Conservation (phyloP, 106 monocot species). For the Chionographis japonica region DNA sequence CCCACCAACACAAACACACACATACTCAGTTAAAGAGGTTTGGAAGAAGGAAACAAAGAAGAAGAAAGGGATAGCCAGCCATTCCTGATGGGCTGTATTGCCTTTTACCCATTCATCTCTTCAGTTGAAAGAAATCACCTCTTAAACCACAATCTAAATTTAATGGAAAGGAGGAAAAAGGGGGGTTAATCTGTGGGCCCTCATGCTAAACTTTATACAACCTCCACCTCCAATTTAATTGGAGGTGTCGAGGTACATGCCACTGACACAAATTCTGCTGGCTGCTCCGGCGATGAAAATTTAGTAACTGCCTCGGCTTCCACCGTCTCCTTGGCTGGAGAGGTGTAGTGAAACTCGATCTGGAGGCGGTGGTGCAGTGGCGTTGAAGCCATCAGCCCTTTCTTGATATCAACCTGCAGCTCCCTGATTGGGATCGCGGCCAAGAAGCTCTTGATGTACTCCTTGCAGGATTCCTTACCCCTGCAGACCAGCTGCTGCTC, state of each 20-base stretch:
- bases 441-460: constrained; percentile 80
- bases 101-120: no score
- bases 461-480: constrained; percentile 72
- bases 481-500: constrained; percentile 22
- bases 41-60: no score
- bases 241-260: not conserved
- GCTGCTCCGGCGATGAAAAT: not conserved
- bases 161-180: no score
- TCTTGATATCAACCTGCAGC: constrained; percentile 48
- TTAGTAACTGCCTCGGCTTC: not conserved
- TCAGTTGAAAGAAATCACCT: no score
- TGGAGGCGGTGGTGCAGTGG: constrained; percentile 40
- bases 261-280: not conserved
- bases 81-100: no score
- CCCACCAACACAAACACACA: no score
- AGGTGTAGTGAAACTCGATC: constrained; percentile 53
- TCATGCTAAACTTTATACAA: not conserved
- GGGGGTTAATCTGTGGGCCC: no score
- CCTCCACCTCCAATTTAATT: not conserved
- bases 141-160: no score
- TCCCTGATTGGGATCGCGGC: constrained; percentile 69
- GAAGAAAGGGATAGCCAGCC: no score
- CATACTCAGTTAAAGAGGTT: no score
- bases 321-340: constrained; percentile 5
- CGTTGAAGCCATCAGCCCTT: constrained; percentile 15